phyloP scores from a whole-genome alignment of 2,329 filamentous ascomycete genomes.

The Rutstroemia sp. region DNA sequence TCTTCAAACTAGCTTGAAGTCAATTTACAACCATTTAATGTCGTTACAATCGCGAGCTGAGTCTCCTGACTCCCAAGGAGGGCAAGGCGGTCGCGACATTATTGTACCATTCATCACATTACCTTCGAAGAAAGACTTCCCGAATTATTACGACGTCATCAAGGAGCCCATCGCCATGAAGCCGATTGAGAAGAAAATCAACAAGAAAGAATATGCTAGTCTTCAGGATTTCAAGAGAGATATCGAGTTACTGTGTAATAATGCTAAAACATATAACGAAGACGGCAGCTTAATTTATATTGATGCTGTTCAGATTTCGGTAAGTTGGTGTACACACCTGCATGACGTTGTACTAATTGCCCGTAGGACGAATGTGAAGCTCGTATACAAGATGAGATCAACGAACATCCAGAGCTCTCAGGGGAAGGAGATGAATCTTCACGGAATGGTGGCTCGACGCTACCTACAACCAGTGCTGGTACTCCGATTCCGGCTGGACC shows the following conservation, averaged over 20 bases:
- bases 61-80: conserved; percentile 31
- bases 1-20: conserved; percentile 74
- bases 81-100: conserved; percentile 64
- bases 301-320: conserved; percentile 90
- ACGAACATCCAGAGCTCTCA: conserved; percentile 44
- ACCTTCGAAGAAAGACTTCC: conserved; percentile 80
- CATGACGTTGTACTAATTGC: conserved; percentile 29
- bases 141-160: conserved; percentile 94
- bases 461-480: conserved; percentile 49
- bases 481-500: conserved; percentile 56
- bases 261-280: conserved; percentile 95
- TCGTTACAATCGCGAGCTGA: conserved; percentile 35
- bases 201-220: conserved; percentile 84
- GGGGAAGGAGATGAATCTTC: conserved; percentile 41
- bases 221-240: conserved; percentile 76
- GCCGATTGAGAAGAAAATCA: conserved; percentile 88
- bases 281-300: conserved; percentile 86
- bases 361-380: conserved; percentile 48
- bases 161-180: conserved; percentile 93
- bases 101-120: conserved; percentile 93
- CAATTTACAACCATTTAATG: conserved; percentile 74
- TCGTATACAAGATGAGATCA: conserved; percentile 46
- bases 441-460: conserved; percentile 30
- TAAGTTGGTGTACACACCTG: conserved; percentile 38
- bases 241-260: conserved; percentile 76